A percentile compares a stretch with the other conserved stretches of the same genome.
Evolutionary conservation across 2,329 filamentous ascomycete genomes (phyloP).

Genomic region (Claviceps humidiphila): DNA sequence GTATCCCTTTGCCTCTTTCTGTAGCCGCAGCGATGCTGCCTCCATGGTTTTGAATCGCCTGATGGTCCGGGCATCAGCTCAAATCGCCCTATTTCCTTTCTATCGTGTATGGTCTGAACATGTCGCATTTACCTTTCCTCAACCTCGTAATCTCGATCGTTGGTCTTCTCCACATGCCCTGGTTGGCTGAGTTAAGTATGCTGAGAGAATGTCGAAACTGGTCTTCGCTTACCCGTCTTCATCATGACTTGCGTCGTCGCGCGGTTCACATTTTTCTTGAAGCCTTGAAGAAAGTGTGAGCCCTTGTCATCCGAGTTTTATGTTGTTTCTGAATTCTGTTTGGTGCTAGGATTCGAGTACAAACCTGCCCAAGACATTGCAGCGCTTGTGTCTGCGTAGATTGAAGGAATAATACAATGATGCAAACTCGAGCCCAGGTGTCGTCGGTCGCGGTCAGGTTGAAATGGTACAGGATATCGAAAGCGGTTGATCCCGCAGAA

Average conservation of each 20-base stretch:
- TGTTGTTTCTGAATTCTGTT: background rate
- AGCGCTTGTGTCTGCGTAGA: constrained; percentile 11
- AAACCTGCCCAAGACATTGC: constrained; percentile 61
- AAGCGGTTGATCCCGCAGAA: background rate
- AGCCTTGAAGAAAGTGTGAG: constrained; percentile 25
- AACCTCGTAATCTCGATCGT: constrained; percentile 96
- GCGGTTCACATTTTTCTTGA: constrained; percentile 90
- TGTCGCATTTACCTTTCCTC: constrained; percentile 58
- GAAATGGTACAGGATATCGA: background rate
- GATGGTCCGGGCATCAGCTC: constrained; percentile 11
- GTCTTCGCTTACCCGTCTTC: constrained; percentile 63
- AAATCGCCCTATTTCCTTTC: background rate
- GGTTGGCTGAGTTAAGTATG: constrained; percentile 2
- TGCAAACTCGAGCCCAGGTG: background rate
- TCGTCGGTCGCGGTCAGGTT: background rate
- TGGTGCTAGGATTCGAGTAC: constrained; percentile 4
- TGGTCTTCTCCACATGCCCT: constrained; percentile 97
- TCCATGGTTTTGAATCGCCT: constrained; percentile 98
- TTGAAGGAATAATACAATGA: background rate
- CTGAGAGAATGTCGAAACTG: too few species aligned
- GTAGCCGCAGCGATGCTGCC: constrained; percentile 75
- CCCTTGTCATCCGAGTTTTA: constrained; percentile 9
- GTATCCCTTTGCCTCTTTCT: constrained; percentile 97
- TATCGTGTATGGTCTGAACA: background rate
- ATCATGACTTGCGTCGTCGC: constrained; percentile 99